Evolutionary conservation across 768 basidiomycete species (phyloP), one percentile per base, ranked within the genome.

Genomic region (Daedaleopsis nitida): DNA sequence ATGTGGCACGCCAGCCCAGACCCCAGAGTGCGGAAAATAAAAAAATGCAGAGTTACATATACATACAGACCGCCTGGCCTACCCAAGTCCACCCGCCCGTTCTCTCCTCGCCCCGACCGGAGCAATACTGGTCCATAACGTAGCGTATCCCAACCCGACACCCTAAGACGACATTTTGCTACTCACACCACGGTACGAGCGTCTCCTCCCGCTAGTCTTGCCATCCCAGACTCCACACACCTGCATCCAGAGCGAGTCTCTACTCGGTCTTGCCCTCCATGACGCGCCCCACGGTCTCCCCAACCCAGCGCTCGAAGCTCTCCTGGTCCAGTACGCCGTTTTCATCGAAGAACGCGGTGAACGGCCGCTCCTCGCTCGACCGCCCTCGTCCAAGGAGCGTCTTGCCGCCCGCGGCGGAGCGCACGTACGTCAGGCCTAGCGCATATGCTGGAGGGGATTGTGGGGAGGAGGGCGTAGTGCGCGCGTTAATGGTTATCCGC

Each of bases 401-500:
- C 78, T 96, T 96, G 55, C 95, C 95, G 39, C 86, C 86, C 52
- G 88, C 91, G 3, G 92, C 86, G 32, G 92, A 91, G 61, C 90
- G 89, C 35, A 90, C 79, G 72, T 91, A 95, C 51, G 81, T 78
- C 52, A 91, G 74, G 45, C 81, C 78, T 64, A 96, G 77, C 16
- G 80, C 74, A 74, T 94, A 95, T 50, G 81, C 80, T 24, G 91
- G 89, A 35, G 88, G 80, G 52, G 77, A 77, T 37, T 79, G 67
- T 23, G 78, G 78, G 19, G 77, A 77, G 24, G 81, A 80, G 35
- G 92, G 87, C 16, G 78, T 66, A 4, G 91, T 90, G 34, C 79
- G 80, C 5, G 94, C 89, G 21, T 85, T 81, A 58, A 96, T 81
- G 32, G 87, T 91, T 75, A 98, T 84, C 65, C 89, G 86, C 72